These are phyloP conservation scores for Fusarium sp. DNA, from an alignment of 2,329 filamentous ascomycete genomes.

Conservation along the genomic window DNA sequence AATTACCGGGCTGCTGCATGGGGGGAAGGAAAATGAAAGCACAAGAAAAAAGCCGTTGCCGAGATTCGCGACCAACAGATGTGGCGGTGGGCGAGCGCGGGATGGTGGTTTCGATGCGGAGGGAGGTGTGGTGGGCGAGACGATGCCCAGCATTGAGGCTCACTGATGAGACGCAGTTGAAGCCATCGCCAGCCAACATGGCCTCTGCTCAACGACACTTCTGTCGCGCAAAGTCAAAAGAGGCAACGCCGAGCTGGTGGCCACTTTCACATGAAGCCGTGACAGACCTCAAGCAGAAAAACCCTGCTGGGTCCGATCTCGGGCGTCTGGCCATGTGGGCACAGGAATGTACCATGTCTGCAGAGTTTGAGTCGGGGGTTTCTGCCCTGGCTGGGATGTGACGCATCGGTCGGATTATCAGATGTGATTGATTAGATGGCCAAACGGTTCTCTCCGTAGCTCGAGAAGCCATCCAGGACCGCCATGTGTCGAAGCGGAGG, in stretches of 20 bases:
- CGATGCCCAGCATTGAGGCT: too few species aligned
- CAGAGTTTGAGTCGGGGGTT: not conserved
- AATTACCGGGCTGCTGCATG: constrained; percentile 23
- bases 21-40: not conserved
- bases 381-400: constrained; percentile 22
- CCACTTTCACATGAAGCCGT: too few species aligned
- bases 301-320: constrained; percentile 34
- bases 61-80: constrained; percentile 4
- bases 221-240: too few species aligned
- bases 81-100: not conserved
- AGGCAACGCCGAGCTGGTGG: too few species aligned
- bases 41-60: not conserved
- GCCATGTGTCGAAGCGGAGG: constrained; percentile 23
- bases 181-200: too few species aligned
- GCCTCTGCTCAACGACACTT: too few species aligned
- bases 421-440: constrained; percentile 48
- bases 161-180: too few species aligned
- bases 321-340: constrained; percentile 11
- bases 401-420: constrained; percentile 30
- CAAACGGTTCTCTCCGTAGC: constrained; percentile 40
- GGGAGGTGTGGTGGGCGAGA: too few species aligned
- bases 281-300: not conserved
- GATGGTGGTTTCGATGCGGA: not conserved
- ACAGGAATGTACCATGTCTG: constrained; percentile 26
- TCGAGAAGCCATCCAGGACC: constrained; percentile 19